phyloP scores from a whole-genome alignment of 345 rosid species.

The Brassica rapa region DNA sequence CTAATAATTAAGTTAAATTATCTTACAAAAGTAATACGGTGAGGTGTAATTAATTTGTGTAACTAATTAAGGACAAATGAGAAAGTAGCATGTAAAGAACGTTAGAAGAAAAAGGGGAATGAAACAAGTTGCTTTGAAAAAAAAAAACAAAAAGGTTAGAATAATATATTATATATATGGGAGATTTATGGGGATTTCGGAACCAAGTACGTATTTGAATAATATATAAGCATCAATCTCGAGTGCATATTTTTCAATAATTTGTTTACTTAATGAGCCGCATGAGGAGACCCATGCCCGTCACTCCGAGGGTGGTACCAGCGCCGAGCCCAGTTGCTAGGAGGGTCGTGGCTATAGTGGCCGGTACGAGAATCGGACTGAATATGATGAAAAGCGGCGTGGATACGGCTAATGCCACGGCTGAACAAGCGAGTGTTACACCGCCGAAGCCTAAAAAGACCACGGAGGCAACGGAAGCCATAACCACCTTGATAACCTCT shows the following conservation, averaged over 20 bases:
- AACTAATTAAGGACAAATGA: background rate
- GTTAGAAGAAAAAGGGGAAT: background rate
- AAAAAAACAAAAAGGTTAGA: background rate
- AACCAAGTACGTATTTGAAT: background rate
- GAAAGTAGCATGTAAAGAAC: background rate
- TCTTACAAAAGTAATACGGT: background rate
- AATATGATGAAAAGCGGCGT: background rate
- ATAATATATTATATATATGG: too few species aligned
- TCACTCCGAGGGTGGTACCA: background rate
- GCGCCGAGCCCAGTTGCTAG: background rate
- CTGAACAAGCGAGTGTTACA: conserved; percentile 53
- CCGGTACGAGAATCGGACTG: background rate
- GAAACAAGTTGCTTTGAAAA: background rate
- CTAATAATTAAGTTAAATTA: background rate
- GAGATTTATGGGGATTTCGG: background rate
- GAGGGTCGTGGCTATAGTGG: background rate
- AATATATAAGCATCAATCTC: background rate
- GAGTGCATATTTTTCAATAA: background rate
- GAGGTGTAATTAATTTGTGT: background rate
- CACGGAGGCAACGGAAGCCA: conserved; percentile 63
- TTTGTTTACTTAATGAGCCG: background rate
- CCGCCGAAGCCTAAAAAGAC: conserved; percentile 64
- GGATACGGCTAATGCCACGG: background rate
- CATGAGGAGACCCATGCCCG: background rate
- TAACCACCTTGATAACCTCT: conserved; percentile 28